Conservation (phyloP, 139 green algal genomes). For the Chlamydomonas asymmetrica region DNA sequence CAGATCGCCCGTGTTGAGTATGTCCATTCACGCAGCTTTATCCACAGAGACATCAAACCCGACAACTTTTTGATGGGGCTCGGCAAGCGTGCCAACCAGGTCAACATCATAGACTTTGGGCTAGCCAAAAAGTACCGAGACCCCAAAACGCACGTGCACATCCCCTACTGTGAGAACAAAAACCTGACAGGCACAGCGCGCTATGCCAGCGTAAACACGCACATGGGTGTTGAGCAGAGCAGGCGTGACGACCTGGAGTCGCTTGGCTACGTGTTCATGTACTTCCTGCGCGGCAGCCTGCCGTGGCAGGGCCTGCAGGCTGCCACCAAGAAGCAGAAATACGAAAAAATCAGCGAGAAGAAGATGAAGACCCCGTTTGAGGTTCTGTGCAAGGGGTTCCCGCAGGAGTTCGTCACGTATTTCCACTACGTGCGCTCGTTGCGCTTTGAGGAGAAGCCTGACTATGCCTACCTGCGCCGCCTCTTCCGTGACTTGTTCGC, state of each 20-base stretch:
- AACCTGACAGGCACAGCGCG: constrained; percentile 95
- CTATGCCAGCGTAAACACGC: constrained; percentile 98
- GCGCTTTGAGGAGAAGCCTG: constrained; percentile 77
- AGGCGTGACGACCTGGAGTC: constrained; percentile 65
- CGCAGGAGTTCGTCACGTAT: constrained; percentile 93
- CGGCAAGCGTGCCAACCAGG: constrained; percentile 91
- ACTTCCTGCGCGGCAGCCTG: constrained; percentile 94
- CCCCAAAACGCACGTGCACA: constrained; percentile 97
- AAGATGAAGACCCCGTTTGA: constrained; percentile 98
- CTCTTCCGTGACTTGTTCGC: constrained; percentile 98
- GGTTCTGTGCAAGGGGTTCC: constrained; percentile 93
- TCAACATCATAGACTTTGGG: constrained; percentile 99
- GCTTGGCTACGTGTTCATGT: constrained; percentile 96
- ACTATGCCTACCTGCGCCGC: constrained; percentile 97
- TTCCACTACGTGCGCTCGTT: constrained; percentile 94
- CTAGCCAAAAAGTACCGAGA: constrained; percentile 98
- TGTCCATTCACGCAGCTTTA: constrained; percentile 96
- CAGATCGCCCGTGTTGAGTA: constrained; percentile 95
- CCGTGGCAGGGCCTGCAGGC: constrained; percentile 91
- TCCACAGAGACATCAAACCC: constrained; percentile 98
- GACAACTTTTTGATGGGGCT: constrained; percentile 99
- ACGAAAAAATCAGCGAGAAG: constrained; percentile 99
- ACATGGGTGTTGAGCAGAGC: constrained; percentile 98
- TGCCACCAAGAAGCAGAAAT: constrained; percentile 99
- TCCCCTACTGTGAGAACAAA: constrained; percentile 99